Base-by-base conservation (phyloP, 2,329 filamentous ascomycete genomes). In the Zelopaecilomyces penicillatus region DNA sequence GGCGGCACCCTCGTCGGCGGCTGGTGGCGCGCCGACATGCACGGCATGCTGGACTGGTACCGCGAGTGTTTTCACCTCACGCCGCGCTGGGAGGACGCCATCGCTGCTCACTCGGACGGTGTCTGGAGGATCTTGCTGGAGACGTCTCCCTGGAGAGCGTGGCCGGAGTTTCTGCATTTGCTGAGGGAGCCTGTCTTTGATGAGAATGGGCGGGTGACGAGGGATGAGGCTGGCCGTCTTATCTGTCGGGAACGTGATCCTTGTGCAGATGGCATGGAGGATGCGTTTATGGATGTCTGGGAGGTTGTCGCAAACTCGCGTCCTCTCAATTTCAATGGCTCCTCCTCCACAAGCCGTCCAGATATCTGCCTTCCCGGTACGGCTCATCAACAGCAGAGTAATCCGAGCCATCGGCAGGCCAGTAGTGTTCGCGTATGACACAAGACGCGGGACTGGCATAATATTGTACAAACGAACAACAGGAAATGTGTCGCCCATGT, bases 21-120 rank as follows among this genome's bases (percentile, higher is more conserved):
- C 39, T 58, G 54, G 55, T 50, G 44, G 42, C 50, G 53, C 34
- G 47, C 50, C 35, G 52, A 57, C 47, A 55, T 58, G 46, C 49
- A 48, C 12, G 54, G 54, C 35, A 57, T 57, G 55, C 49, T 61
- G 35, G 42, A 47, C 45, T 61, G 55, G 57, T 61, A 58, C 49
- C 57, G 58, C 43, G 48, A 54, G 34, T 55, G 52, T 42, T 41
- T 56, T 39, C 41, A 49, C 31, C 42, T 55, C 47, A 53, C 37
- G 10, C 37, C 49, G 6, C 48, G 45, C 27, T 47, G 43, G 26
- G 39, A 52, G 5, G 47, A 54, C n/a, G 47, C 50, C 30, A 30
- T 49, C 6, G 45, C 51, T 12, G 55, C 51, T 10, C 52, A 55
- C 32, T 37, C 43, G 8, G 55, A 59, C 26, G 55, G 58, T 28